Evolutionary conservation across 345 rosid species (phyloP).

Genomic region (Arabidopsis suecica): DNA sequence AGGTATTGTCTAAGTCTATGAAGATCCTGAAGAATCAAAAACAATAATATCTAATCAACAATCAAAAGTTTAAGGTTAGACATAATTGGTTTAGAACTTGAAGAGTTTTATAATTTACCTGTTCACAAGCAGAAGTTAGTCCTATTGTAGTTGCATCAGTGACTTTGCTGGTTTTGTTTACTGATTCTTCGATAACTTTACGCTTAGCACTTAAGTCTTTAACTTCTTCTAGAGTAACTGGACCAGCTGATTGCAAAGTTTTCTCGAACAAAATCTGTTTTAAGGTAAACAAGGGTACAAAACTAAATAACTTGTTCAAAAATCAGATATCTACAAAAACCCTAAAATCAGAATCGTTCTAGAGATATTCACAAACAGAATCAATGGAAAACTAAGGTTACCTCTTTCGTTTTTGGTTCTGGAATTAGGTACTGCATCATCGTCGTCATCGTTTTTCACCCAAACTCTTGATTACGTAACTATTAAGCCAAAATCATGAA

Average conservation of each 20-base stretch:
- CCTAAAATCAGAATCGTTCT: conserved; percentile 1
- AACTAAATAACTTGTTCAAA: neutral
- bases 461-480: conserved; percentile 3
- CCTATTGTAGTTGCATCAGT: conserved; percentile 76
- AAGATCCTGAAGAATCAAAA: conserved; percentile 56
- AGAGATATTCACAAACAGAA: conserved; percentile 1
- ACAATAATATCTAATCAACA: neutral
- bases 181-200: conserved; percentile 63
- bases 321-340: neutral
- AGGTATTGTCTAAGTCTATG: conserved; percentile 66
- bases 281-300: neutral
- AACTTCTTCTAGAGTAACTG: conserved; percentile 60
- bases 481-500: neutral
- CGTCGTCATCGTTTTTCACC: conserved; percentile 1
- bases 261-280: conserved; percentile 69
- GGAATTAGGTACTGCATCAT: conserved; percentile 41
- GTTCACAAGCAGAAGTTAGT: conserved; percentile 58
- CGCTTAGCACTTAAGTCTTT: conserved; percentile 74
- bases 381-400: neutral
- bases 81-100: neutral
- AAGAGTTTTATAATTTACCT: conserved; percentile 43
- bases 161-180: conserved; percentile 61
- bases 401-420: conserved; percentile 46
- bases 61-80: neutral
- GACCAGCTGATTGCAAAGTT: conserved; percentile 53